A percentile compares a stretch with the other conserved stretches of the same genome.
Evolutionary conservation across 306 rosid species (phyloP).

Genomic region (Cicer judaicum): DNA sequence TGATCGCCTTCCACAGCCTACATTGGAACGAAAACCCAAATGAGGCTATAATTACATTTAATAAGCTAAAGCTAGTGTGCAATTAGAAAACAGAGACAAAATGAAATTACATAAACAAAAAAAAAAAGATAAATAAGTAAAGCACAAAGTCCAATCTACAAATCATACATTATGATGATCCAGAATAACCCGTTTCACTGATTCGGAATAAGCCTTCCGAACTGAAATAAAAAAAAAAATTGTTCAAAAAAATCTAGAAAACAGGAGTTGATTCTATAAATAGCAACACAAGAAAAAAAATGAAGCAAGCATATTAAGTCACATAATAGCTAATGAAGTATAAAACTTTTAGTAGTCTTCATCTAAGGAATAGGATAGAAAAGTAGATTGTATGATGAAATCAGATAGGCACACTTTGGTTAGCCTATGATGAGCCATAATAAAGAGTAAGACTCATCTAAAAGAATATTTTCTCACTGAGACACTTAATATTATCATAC

Average conservation of each 20-base stretch:
- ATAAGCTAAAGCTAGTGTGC: constrained; percentile 32
- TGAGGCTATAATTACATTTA: constrained; percentile 24
- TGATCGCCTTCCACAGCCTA: constrained; percentile 74
- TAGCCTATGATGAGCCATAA: constrained; percentile 7
- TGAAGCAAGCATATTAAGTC: constrained; percentile 20
- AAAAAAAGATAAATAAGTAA: constrained; percentile 12
- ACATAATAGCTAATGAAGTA: constrained; percentile 11
- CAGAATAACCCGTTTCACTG: constrained; percentile 69
- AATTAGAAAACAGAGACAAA: constrained; percentile 22
- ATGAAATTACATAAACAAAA: constrained; percentile 13
- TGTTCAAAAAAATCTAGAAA: constrained; percentile 46
- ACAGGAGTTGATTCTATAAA: constrained; percentile 13
- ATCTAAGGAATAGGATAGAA: not conserved
- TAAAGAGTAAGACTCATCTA: constrained; percentile 19
- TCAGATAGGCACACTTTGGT: not conserved
- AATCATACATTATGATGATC: constrained; percentile 76
- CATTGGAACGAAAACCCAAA: constrained; percentile 46
- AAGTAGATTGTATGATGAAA: constrained; percentile 6
- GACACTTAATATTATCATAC: constrained; percentile 17
- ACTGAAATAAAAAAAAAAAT: constrained; percentile 64
- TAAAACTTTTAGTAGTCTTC: constrained; percentile 19
- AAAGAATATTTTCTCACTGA: not conserved
- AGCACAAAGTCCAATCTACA: constrained; percentile 35
- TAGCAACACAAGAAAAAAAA: constrained; percentile 12
- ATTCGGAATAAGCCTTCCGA: constrained; percentile 63